phyloP scores from a whole-genome alignment of 2,329 filamentous ascomycete genomes.

The Epichloe sibirici region DNA sequence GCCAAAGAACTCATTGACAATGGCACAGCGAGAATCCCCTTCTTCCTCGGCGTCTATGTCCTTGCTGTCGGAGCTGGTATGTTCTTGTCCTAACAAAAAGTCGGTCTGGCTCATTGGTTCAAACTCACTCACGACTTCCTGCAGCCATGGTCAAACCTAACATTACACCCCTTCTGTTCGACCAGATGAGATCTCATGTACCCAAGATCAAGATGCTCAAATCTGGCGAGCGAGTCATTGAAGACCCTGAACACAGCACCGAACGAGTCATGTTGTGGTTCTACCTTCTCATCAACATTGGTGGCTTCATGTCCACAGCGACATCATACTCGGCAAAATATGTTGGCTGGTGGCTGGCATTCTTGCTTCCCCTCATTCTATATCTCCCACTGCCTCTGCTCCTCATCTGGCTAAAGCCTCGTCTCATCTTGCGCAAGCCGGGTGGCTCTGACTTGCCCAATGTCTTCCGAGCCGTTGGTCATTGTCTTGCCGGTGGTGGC shows the following conservation, averaged over 20 bases:
- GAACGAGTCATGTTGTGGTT: slow-evolving; percentile 57
- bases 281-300: slow-evolving; percentile 43
- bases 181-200: slow-evolving; percentile 48
- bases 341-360: slow-evolving; percentile 37
- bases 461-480: slow-evolving; percentile 40
- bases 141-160: slow-evolving; percentile 55
- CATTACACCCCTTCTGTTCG: slow-evolving; percentile 54
- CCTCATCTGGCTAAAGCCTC: slow-evolving; percentile 42
- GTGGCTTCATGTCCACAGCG: slow-evolving; percentile 38
- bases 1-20: slow-evolving; percentile 30
- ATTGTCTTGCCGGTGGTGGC: slow-evolving; percentile 39
- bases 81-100: not conserved
- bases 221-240: slow-evolving; percentile 51
- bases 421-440: slow-evolving; percentile 44
- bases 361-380: slow-evolving; percentile 33
- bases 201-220: slow-evolving; percentile 20
- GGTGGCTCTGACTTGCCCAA: slow-evolving; percentile 54
- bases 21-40: slow-evolving; percentile 37
- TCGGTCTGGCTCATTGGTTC: too few species aligned
- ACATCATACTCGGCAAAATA: slow-evolving; percentile 42
- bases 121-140: not conserved
- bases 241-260: slow-evolving; percentile 54
- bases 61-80: slow-evolving; percentile 46
- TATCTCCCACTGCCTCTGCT: slow-evolving; percentile 48
- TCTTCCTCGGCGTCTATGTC: slow-evolving; percentile 48